A percentile compares a stretch with the other conserved stretches of the same genome.
Conservation (phyloP, 2,329 filamentous ascomycete species). For the Bipolaris sorokiniana region DNA sequence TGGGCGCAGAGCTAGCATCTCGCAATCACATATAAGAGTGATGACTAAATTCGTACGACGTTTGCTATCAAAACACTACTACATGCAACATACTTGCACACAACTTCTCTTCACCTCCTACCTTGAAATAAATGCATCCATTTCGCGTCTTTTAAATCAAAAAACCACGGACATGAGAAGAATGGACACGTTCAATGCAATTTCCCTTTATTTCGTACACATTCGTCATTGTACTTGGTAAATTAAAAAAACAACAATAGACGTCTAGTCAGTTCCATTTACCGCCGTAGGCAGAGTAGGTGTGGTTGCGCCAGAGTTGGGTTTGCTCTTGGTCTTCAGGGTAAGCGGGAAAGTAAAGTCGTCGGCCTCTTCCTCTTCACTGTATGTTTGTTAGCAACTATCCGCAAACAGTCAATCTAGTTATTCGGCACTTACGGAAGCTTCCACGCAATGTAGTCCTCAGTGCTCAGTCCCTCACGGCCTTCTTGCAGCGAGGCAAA, state of each 20-base stretch:
- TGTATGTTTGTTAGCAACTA: constrained; percentile 37
- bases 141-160: too few species aligned
- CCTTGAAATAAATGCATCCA: too few species aligned
- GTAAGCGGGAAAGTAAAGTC: constrained; percentile 75
- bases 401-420: neutral
- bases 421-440: constrained; percentile 75
- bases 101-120: too few species aligned
- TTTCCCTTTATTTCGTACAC: constrained; percentile 10
- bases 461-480: constrained; percentile 88
- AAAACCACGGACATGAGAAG: too few species aligned
- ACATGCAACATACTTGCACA: too few species aligned
- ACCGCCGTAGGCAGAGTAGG: constrained; percentile 33
- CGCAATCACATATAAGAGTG: too few species aligned
- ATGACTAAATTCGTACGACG: too few species aligned
- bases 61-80: too few species aligned
- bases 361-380: constrained; percentile 88
- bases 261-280: constrained; percentile 38
- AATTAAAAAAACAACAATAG: constrained; percentile 1
- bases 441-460: constrained; percentile 98
- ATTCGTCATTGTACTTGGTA: constrained; percentile 12
- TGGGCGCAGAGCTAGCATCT: too few species aligned
- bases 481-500: constrained; percentile 96
- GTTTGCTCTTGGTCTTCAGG: constrained; percentile 58
- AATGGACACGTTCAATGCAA: constrained; percentile 15
- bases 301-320: constrained; percentile 39